Evolutionary conservation across 2,329 filamentous ascomycete genomes (phyloP).

Genomic region (Neonectria hederae): DNA sequence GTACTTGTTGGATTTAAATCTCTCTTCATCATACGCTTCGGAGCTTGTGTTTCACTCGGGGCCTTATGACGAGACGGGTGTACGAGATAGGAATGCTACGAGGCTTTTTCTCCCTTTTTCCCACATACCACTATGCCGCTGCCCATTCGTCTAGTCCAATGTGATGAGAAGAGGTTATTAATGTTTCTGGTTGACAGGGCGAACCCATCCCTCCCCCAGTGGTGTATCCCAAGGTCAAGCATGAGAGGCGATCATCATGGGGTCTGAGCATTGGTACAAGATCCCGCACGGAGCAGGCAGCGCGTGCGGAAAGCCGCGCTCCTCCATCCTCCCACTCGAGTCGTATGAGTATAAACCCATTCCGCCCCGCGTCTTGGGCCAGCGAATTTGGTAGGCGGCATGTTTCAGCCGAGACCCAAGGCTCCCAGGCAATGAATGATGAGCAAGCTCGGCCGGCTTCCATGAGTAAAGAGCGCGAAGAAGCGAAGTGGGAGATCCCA

Average conservation of each 20-base stretch:
- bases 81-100: slow-evolving; percentile 56
- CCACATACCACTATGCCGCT: slow-evolving; percentile 40
- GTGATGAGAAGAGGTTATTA: slow-evolving; percentile 48
- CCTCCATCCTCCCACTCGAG: slow-evolving; percentile 36
- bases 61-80: slow-evolving; percentile 48
- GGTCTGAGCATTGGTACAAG: slow-evolving; percentile 50
- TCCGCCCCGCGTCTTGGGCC: slow-evolving; percentile 31
- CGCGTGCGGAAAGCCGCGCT: slow-evolving; percentile 36
- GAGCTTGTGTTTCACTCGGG: slow-evolving; percentile 44
- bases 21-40: slow-evolving; percentile 44
- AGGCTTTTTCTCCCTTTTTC: slow-evolving; percentile 45
- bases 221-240: slow-evolving; percentile 50
- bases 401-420: slow-evolving; percentile 32
- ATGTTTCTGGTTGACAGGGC: slow-evolving; percentile 50
- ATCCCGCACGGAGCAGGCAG: slow-evolving; percentile 39
- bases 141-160: slow-evolving; percentile 40
- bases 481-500: slow-evolving; percentile 37
- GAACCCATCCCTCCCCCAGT: slow-evolving; percentile 47
- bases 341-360: slow-evolving; percentile 27
- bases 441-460: slow-evolving; percentile 14
- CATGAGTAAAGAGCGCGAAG: slow-evolving; percentile 30
- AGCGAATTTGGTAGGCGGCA: slow-evolving; percentile 36
- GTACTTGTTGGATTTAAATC: slow-evolving; percentile 43
- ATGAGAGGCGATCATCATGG: slow-evolving; percentile 57
- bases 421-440: slow-evolving; percentile 20